phyloP scores from a whole-genome alignment of 2,329 filamentous ascomycete species.

The Pseudogymnoascus sp. region DNA sequence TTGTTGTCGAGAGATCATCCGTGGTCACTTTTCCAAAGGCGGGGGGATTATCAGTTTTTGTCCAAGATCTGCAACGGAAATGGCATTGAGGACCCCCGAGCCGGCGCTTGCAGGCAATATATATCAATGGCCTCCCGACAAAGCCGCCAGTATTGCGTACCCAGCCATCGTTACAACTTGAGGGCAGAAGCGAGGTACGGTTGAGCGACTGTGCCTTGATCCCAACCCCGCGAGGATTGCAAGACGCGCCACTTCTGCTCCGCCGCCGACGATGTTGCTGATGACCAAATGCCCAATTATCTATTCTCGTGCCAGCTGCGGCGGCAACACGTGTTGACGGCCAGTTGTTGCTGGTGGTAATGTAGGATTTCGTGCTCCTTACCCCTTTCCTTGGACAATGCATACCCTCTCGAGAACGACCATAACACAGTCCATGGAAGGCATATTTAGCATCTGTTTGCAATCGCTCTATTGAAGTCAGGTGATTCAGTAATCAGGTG shows the following conservation, averaged over 20 bases:
- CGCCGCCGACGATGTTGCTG: not conserved
- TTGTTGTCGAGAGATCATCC: not conserved
- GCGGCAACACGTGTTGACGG: not conserved
- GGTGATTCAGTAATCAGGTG: not conserved
- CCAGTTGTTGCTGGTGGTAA: not conserved
- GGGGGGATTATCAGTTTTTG: not conserved
- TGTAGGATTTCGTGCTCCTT: not conserved
- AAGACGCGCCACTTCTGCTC: not conserved
- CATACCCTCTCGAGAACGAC: not conserved
- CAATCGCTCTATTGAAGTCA: not conserved
- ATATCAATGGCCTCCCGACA: slow-evolving; percentile 1
- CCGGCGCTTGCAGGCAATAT: slow-evolving; percentile 7
- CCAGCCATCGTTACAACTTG: not conserved
- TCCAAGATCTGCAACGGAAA: slow-evolving; percentile 4
- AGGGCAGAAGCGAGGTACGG: not conserved
- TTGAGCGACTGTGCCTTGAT: slow-evolving; percentile 2
- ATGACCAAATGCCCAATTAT: not conserved
- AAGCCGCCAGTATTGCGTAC: slow-evolving; percentile 3
- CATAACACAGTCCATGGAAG: not conserved
- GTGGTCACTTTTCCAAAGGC: not conserved
- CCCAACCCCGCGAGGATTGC: not conserved
- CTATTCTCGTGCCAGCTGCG: not conserved
- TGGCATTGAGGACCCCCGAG: slow-evolving; percentile 2
- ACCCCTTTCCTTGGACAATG: not conserved
- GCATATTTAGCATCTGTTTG: not conserved